Evolutionary conservation across 805 yeast genomes (phyloP), one percentile per base, ranked within the genome.

Genomic region (Candida sithepensis): DNA sequence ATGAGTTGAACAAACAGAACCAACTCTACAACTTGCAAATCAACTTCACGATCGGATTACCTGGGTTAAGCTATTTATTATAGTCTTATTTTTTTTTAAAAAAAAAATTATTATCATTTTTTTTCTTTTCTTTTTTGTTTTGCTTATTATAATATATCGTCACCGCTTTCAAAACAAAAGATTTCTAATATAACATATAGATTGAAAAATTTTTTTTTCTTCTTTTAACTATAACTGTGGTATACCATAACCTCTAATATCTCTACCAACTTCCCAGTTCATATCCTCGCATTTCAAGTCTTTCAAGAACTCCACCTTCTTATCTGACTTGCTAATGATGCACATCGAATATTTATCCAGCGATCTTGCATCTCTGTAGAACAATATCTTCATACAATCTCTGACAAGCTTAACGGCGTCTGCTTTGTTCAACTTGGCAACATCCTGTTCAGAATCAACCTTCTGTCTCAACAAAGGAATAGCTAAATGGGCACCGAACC

Each of bases 351-450:
- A 94, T 62, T 84, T 85, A 65, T 94, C 96, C 52, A 87, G 71
- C 18, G 97, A 88, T 61, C 99, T 82, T 2, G 97, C 98, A 66
- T 94, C 99, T 68, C 99, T 81, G 74, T 94, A 94, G 67, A 84
- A 94, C 55, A 94, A 76, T 14, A 94, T 96, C 69, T 88, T 89
- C 97, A 94, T 90, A 59, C 92, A 81, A 63, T 91, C 88, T 60
- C 79, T 77, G 37, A 94, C 75, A n/a, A 85, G 81, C 42, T 77
- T 75, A 50, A 85, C 77, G 1, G 97, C 99, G 42, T 85, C 81
- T 49, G 77, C 84, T 63, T 88, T 85, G 33, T 79, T 71, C 24
- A 89, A 78, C 37, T 82, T 82, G 36, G 69, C 76, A 49, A 78
- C 87, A 60, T 90, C 96, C 23, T 76, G 81, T 58, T 90, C 97